Conservation (phyloP, 208 protist genomes). For the Acanthamoeba sp. region DNA sequence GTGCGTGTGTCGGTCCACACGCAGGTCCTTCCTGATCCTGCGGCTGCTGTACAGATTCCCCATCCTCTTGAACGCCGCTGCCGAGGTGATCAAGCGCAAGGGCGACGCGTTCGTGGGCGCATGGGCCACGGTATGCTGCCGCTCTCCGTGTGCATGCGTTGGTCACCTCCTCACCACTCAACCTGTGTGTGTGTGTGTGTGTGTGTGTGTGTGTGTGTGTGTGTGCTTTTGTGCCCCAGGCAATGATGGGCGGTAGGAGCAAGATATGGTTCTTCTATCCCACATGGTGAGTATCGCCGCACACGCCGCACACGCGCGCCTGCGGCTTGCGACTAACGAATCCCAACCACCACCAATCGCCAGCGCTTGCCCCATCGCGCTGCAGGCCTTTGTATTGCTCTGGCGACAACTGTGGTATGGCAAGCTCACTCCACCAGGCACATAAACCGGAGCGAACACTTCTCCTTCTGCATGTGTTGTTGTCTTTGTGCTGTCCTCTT, state of each 20-base stretch:
- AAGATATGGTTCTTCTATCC: constrained; percentile 77
- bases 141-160: not conserved
- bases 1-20: too few relatives aligned
- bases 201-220: too few relatives aligned
- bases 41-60: constrained; percentile 61
- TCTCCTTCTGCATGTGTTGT: too few relatives aligned
- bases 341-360: not conserved
- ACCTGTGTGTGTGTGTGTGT: too few relatives aligned
- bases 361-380: constrained; percentile 50
- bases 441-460: too few relatives aligned
- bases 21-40: constrained; percentile 55
- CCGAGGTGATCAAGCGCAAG: constrained; percentile 73
- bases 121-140: constrained; percentile 46
- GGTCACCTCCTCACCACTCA: not conserved
- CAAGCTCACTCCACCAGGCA: too few relatives aligned
- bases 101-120: constrained; percentile 69
- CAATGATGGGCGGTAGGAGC: constrained; percentile 73
- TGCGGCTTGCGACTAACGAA: not conserved
- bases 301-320: not conserved
- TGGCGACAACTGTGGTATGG: constrained; percentile 1
- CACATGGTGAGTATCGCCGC: constrained; percentile 2
- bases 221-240: not conserved
- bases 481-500: too few relatives aligned
- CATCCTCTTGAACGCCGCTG: constrained; percentile 66
- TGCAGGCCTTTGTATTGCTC: constrained; percentile 46